phyloP scores from a whole-genome alignment of 2,329 filamentous ascomycete species.

The Aspergillus novofumigatus region DNA sequence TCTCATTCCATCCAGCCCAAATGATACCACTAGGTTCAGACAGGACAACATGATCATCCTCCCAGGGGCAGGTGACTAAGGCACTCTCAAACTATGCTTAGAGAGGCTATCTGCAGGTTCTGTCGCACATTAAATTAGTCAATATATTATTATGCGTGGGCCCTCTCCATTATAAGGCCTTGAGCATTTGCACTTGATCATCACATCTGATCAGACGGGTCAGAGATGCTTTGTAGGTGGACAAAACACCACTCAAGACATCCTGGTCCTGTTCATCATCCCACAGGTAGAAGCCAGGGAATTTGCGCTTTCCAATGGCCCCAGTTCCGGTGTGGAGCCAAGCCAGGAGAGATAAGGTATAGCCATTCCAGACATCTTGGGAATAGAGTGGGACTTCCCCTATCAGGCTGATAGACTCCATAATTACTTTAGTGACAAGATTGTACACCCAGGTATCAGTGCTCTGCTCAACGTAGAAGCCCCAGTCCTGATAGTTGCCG shows the following conservation, averaged over 20 bases:
- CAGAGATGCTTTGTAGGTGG: neutral
- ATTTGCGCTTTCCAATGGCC: conserved; percentile 4
- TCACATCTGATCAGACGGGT: conserved; percentile 3
- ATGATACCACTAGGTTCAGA: neutral
- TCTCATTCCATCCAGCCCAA: conserved; percentile 3
- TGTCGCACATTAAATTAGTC: conserved; percentile 8
- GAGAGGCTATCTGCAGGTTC: conserved; percentile 1
- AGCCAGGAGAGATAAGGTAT: conserved; percentile 6
- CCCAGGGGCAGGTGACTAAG: neutral
- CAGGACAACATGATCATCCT: neutral
- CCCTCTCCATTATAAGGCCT: neutral
- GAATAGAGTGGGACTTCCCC: conserved; percentile 4
- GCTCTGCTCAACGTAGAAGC: conserved; percentile 9
- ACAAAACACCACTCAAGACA: neutral
- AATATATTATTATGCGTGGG: conserved; percentile 3
- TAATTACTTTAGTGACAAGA: conserved; percentile 14
- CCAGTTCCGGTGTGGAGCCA: conserved; percentile 6
- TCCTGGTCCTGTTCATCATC: neutral
- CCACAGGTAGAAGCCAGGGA: neutral
- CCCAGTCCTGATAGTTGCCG: conserved; percentile 45
- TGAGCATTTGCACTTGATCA: neutral
- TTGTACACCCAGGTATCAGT: conserved; percentile 16
- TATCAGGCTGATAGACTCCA: conserved; percentile 14
- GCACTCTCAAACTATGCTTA: conserved; percentile 4
- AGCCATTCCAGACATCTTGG: conserved; percentile 10